Evolutionary conservation across 352 stramenopile genomes (phyloP).

Genomic region (Globisporangium mamillatum): DNA sequence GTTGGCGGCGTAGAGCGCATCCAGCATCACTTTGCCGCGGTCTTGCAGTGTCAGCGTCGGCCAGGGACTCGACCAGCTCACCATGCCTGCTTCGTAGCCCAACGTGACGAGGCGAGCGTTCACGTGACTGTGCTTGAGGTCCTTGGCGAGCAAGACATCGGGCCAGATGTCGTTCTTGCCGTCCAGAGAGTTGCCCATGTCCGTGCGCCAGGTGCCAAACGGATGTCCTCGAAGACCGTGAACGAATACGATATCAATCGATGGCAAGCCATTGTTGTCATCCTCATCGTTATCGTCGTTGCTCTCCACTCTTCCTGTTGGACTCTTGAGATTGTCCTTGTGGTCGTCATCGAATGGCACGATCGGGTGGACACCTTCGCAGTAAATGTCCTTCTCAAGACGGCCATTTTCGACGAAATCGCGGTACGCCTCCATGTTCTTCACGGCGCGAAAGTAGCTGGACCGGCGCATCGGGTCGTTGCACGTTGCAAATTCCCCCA

Average conservation of each 20-base stretch:
- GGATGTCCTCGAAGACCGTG: constrained; percentile 78
- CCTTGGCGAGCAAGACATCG: constrained; percentile 57
- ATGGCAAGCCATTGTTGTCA: not conserved
- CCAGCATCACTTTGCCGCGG: constrained; percentile 66
- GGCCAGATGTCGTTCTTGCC: constrained; percentile 70
- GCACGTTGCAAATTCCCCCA: constrained; percentile 37
- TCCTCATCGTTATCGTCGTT: no score
- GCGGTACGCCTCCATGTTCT: constrained; percentile 63
- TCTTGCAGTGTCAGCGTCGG: constrained; percentile 79
- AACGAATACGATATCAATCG: constrained; percentile 81
- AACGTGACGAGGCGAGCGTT: constrained; percentile 65
- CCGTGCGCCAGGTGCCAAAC: constrained; percentile 78
- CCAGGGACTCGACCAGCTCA: constrained; percentile 85
- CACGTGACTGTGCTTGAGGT: constrained; percentile 44
- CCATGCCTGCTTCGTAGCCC: constrained; percentile 80
- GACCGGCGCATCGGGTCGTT: constrained; percentile 73
- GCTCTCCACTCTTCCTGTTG: not conserved
- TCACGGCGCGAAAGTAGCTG: constrained; percentile 65
- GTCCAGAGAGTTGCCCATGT: constrained; percentile 64
- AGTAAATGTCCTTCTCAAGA: constrained; percentile 51
- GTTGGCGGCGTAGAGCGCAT: constrained; percentile 62
- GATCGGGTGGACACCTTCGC: constrained; percentile 78
- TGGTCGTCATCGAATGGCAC: constrained; percentile 23
- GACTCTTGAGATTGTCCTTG: not conserved
- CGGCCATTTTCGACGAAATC: constrained; percentile 35